A percentile compares a stretch with the other conserved stretches of the same genome.
Conservation (phyloP, 2,329 filamentous ascomycete genomes). For the Scytalidium lignicola region DNA sequence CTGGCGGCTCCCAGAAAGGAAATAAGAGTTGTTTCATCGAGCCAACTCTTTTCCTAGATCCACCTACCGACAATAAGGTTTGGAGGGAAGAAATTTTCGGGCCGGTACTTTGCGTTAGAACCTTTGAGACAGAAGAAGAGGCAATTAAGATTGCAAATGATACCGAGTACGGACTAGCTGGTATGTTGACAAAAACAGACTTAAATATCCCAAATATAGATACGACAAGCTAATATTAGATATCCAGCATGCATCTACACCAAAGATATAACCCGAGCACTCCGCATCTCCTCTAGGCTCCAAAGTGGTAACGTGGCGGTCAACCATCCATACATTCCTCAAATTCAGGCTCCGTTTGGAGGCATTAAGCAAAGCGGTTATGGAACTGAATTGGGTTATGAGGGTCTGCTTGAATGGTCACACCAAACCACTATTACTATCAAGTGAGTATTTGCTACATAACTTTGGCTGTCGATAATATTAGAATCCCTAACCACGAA, state of each 20-base stretch:
- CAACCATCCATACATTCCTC: constrained; percentile 24
- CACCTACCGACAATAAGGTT: constrained; percentile 1
- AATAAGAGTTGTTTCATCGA: constrained; percentile 15
- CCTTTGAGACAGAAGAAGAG: constrained; percentile 48
- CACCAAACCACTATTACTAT: constrained; percentile 34
- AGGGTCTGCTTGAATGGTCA: constrained; percentile 42
- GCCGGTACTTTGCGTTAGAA: constrained; percentile 49
- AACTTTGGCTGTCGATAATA: no score
- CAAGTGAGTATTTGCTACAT: background rate
- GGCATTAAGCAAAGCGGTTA: constrained; percentile 49
- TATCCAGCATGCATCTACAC: constrained; percentile 38
- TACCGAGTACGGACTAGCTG: constrained; percentile 39
- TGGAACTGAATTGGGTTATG: constrained; percentile 45
- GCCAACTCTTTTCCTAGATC: constrained; percentile 17
- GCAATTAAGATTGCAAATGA: constrained; percentile 56
- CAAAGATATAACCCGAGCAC: constrained; percentile 35
- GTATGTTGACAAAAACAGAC: background rate
- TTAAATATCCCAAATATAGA: background rate
- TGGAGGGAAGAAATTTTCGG: constrained; percentile 54
- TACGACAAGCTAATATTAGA: no score
- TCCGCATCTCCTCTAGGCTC: constrained; percentile 36
- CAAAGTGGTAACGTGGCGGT: constrained; percentile 38
- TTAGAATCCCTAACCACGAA: no score
- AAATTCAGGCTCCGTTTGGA: constrained; percentile 39
- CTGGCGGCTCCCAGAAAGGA: constrained; percentile 8